Conservation (phyloP, 2,329 filamentous ascomycete genomes). For the Colletotrichum camelliae region DNA sequence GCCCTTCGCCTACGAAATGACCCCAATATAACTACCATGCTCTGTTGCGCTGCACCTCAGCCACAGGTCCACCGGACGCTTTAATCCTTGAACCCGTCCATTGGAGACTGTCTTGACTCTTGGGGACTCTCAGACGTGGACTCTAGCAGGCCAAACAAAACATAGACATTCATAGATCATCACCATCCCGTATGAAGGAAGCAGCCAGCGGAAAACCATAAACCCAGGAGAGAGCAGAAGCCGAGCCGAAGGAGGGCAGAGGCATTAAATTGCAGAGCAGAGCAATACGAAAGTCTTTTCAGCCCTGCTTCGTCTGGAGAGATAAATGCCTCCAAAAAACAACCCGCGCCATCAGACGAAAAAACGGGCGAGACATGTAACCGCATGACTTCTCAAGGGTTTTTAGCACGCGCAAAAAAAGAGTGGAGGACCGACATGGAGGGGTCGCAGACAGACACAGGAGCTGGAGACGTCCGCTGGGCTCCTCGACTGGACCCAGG, state of each 20-base stretch:
- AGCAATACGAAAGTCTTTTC: not conserved
- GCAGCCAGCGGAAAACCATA: not conserved
- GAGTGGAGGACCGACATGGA: not conserved
- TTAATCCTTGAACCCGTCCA: not conserved
- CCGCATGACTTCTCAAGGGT: not conserved
- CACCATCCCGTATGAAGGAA: not conserved
- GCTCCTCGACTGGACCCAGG: not conserved
- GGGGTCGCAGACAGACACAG: not conserved
- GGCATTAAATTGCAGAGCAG: not conserved
- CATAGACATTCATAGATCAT: not conserved
- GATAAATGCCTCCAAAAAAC: not conserved
- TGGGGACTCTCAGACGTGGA: not conserved
- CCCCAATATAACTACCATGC: slow-evolving; percentile 10
- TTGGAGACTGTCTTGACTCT: not conserved
- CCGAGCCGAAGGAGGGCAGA: not conserved
- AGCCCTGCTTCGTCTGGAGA: not conserved
- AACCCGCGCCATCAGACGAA: not conserved
- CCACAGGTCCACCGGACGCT: not conserved
- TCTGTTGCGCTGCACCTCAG: not conserved
- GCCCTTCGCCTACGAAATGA: slow-evolving; percentile 12
- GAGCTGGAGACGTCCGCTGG: not conserved
- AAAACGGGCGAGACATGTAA: slow-evolving; percentile 11
- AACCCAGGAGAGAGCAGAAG: not conserved
- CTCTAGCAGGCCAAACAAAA: not conserved
- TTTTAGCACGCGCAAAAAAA: not conserved